These are phyloP conservation scores for Asterella californica DNA, from an alignment of 225 moss, liverwort and hornwort genomes.

Conservation along the genomic window DNA sequence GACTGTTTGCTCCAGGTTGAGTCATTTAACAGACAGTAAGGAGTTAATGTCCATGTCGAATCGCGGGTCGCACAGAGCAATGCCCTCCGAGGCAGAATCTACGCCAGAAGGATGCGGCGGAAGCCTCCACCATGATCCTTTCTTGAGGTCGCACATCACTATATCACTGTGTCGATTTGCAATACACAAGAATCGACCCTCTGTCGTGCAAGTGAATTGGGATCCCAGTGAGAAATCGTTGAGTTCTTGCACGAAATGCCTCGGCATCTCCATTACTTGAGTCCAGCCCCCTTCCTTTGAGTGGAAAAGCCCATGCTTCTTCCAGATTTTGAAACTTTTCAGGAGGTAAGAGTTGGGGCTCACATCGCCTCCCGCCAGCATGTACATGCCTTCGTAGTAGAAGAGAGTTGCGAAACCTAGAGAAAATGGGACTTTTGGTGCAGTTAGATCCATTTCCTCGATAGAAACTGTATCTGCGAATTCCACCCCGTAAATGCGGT, in stretches of 20 bases:
- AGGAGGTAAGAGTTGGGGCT: background rate
- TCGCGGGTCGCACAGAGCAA: no score
- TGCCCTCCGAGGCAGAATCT: no score
- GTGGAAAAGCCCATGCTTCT: background rate
- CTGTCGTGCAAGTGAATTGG: background rate
- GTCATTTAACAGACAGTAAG: no score
- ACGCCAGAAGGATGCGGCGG: no score
- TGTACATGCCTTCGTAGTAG: background rate
- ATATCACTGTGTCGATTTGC: background rate
- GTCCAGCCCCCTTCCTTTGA: background rate
- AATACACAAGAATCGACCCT: background rate
- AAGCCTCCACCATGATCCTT: no score
- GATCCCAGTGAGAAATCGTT: background rate
- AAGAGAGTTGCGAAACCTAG: background rate
- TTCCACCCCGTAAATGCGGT: constrained; percentile 1
- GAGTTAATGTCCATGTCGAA: no score
- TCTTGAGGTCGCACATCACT: no score
- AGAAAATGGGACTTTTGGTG: background rate
- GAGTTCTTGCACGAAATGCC: background rate
- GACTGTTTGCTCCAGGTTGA: no score
- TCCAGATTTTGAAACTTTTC: background rate
- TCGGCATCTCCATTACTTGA: background rate
- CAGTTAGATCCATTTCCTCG: background rate
- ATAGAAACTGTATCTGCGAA: background rate
- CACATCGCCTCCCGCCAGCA: background rate